A percentile compares a stretch with the other conserved stretches of the same genome.
Conservation (phyloP, 257 asterid species). For the Scutellaria baicalensis region DNA sequence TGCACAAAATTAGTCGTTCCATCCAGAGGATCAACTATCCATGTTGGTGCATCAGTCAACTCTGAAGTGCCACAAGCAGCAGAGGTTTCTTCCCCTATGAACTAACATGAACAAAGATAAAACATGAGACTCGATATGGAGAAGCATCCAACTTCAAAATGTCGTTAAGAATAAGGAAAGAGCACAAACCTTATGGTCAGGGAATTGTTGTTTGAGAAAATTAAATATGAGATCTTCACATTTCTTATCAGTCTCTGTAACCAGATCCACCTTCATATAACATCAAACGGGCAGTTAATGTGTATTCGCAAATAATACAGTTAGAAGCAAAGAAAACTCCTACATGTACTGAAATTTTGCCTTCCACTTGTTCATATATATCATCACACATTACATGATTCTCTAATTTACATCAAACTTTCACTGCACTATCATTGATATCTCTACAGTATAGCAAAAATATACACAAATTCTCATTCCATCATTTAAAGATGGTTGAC, state of each 20-base stretch:
- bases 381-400: too few species aligned
- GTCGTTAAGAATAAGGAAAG: neutral
- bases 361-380: too few species aligned
- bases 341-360: too few species aligned
- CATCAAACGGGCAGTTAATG: neutral
- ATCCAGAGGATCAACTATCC: conserved; percentile 97
- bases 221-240: conserved; percentile 81
- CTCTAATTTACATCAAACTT: too few species aligned
- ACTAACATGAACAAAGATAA: conserved; percentile 26
- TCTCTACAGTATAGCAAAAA: too few species aligned
- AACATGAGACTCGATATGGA: neutral
- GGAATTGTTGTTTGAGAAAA: conserved; percentile 51
- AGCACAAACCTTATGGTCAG: conserved; percentile 61
- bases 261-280: conserved; percentile 76
- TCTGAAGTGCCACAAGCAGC: conserved; percentile 68
- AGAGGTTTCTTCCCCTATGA: conserved; percentile 96
- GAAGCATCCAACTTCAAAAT: neutral
- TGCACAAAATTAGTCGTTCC: conserved; percentile 98
- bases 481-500: too few species aligned
- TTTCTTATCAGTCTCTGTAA: conserved; percentile 87
- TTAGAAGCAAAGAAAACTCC: too few species aligned
- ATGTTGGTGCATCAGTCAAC: conserved; percentile 89
- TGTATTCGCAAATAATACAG: too few species aligned
- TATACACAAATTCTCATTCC: too few species aligned
- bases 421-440: too few species aligned